These are phyloP conservation scores for Biscutella laevigata DNA, from an alignment of 441 rosid species.

Conservation along the genomic window DNA sequence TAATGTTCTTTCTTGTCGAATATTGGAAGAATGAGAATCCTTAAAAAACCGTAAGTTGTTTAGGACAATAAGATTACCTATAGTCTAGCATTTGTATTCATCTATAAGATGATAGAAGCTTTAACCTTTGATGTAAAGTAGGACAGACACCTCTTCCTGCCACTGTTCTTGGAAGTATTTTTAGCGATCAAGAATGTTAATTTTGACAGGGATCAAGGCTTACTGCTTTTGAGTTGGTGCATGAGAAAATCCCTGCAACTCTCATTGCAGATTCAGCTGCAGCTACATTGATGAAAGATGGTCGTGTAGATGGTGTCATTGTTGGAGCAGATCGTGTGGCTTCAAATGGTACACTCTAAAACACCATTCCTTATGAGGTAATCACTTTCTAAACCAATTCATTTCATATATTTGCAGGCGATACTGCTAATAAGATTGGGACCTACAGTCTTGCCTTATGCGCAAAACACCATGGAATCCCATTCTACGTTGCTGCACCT, in stretches of 20 bases:
- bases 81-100: not conserved
- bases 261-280: constrained; percentile 91
- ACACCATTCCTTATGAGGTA: not conserved
- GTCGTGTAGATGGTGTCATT: constrained; percentile 62
- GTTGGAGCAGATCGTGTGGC: constrained; percentile 96
- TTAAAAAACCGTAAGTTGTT: not conserved
- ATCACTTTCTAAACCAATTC: not conserved
- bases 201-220: constrained; percentile 77
- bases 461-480: constrained; percentile 60
- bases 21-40: not conserved
- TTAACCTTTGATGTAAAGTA: not conserved
- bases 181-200: not conserved
- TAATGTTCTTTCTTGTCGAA: not conserved
- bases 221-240: constrained; percentile 86
- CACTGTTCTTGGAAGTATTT: not conserved
- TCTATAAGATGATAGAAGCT: not conserved
- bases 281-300: constrained; percentile 77
- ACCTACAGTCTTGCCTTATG: constrained; percentile 83
- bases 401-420: constrained; percentile 39
- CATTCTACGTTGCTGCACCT: constrained; percentile 89
- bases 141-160: not conserved
- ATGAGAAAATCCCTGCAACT: constrained; percentile 79
- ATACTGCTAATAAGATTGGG: constrained; percentile 91
- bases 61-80: not conserved
- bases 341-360: constrained; percentile 52